These are phyloP conservation scores for Olyra latifolia DNA, from an alignment of 176 grass and related monocot species.

Conservation along the genomic window DNA sequence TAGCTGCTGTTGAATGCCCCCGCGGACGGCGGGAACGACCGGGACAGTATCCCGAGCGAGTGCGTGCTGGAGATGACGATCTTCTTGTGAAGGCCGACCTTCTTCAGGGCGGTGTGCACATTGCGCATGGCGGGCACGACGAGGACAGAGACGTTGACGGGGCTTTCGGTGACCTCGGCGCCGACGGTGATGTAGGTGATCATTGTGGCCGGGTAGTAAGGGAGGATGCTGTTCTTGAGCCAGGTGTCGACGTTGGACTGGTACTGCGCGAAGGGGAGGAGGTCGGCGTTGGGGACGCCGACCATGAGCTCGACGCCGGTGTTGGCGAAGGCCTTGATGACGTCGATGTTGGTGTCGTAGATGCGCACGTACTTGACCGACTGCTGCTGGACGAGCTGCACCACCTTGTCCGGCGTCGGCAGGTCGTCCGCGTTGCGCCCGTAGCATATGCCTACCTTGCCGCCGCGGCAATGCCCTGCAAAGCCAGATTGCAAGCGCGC, in stretches of 20 bases:
- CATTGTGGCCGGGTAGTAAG: conserved; percentile 81
- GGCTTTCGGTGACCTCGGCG: conserved; percentile 87
- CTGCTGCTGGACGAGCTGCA: conserved; percentile 67
- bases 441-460: conserved; percentile 91
- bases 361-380: conserved; percentile 90
- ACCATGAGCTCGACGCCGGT: conserved; percentile 93
- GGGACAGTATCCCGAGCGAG: conserved; percentile 80
- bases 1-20: conserved; percentile 95
- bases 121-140: conserved; percentile 94
- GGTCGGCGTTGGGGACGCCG: conserved; percentile 91
- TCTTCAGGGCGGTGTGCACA: conserved; percentile 79
- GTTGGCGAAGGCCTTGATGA: conserved; percentile 93
- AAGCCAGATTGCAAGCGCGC: neutral
- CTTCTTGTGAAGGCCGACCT: conserved; percentile 82
- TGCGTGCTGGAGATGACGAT: conserved; percentile 95
- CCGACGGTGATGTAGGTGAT: conserved; percentile 91
- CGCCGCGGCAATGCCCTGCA: conserved; percentile 55
- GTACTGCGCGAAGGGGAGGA: conserved; percentile 96
- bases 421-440: conserved; percentile 94
- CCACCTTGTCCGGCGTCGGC: conserved; percentile 80
- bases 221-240: conserved; percentile 95
- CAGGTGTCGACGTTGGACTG: conserved; percentile 96
- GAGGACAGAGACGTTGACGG: conserved; percentile 56
- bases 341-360: conserved; percentile 91
- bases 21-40: conserved; percentile 86